Conservation (phyloP, 306 rosid genomes). For the Trifolium pratense region DNA sequence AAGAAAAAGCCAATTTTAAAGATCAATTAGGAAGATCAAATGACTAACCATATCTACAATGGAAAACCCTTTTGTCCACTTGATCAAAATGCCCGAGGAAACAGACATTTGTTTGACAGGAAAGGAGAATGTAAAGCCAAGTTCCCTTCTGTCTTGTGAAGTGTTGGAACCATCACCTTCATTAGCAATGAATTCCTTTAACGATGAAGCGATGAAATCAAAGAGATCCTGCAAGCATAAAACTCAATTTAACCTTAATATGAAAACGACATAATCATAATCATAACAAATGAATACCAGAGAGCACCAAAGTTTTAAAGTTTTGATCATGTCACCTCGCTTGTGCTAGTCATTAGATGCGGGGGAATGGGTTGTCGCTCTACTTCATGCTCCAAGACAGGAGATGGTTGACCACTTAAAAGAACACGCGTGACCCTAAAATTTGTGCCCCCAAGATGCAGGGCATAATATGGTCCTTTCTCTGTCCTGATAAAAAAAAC, state of each 20-base stretch:
- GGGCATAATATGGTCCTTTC: slow-evolving; percentile 81
- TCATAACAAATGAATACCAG: slow-evolving; percentile 18
- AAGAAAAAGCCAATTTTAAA: slow-evolving; percentile 3
- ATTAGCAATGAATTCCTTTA: slow-evolving; percentile 68
- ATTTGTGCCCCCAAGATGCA: slow-evolving; percentile 93
- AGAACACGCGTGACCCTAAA: slow-evolving; percentile 83
- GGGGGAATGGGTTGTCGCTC: slow-evolving; percentile 73
- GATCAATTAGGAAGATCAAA: slow-evolving; percentile 38
- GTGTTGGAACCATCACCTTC: slow-evolving; percentile 59
- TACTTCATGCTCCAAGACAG: slow-evolving; percentile 60
- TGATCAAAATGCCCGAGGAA: slow-evolving; percentile 80
- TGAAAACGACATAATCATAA: slow-evolving; percentile 14
- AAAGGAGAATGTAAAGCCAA: slow-evolving; percentile 95
- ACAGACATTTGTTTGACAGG: slow-evolving; percentile 81
- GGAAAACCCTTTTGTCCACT: slow-evolving; percentile 89
- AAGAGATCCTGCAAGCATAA: slow-evolving; percentile 73
- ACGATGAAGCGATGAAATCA: slow-evolving; percentile 77
- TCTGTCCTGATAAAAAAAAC: slow-evolving; percentile 62
- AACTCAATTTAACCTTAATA: slow-evolving; percentile 29
- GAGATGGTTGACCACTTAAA: slow-evolving; percentile 67
- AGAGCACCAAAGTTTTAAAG: background rate
- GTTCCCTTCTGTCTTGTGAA: slow-evolving; percentile 61
- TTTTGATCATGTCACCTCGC: slow-evolving; percentile 61
- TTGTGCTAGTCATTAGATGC: slow-evolving; percentile 71
- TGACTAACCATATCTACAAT: slow-evolving; percentile 78